Conservation (phyloP, 1,139 yeast species). For the Pneumocystis carinii region DNA sequence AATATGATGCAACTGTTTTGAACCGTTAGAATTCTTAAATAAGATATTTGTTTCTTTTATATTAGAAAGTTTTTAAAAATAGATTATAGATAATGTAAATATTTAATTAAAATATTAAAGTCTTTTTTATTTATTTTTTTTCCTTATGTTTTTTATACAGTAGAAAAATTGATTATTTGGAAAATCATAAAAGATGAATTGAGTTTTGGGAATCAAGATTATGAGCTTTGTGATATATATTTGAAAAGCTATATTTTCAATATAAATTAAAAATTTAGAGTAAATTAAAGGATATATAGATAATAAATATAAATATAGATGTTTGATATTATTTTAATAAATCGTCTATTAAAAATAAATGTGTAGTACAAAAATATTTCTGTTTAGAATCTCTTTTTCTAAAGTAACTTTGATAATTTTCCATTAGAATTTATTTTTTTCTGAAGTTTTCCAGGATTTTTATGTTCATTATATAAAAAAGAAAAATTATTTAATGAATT, state of each 20-base stretch:
- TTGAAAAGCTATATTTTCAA: too few relatives aligned
- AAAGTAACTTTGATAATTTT: background rate
- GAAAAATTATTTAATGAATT: background rate
- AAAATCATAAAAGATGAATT: too few relatives aligned
- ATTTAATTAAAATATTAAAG: too few relatives aligned
- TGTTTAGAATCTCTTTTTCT: background rate
- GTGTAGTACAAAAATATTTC: background rate
- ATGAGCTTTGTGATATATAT: too few relatives aligned
- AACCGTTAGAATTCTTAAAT: slow-evolving; percentile 37
- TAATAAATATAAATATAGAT: too few relatives aligned
- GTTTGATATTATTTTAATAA: background rate
- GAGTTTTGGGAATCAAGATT: too few relatives aligned
- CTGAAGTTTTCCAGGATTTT: background rate
- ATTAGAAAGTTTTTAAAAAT: too few relatives aligned
- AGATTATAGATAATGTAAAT: too few relatives aligned
- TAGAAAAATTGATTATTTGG: too few relatives aligned
- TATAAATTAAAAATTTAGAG: too few relatives aligned
- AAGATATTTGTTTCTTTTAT: background rate
- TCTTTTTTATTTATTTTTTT: background rate
- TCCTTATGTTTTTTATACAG: background rate
- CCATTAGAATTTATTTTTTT: background rate
- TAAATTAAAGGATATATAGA: too few relatives aligned
- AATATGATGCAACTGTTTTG: slow-evolving; percentile 97
- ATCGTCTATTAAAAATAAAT: background rate
- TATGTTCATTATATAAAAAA: background rate